These are phyloP conservation scores for Solanum arcanum DNA, from an alignment of 257 asterid genomes.

Conservation along the genomic window DNA sequence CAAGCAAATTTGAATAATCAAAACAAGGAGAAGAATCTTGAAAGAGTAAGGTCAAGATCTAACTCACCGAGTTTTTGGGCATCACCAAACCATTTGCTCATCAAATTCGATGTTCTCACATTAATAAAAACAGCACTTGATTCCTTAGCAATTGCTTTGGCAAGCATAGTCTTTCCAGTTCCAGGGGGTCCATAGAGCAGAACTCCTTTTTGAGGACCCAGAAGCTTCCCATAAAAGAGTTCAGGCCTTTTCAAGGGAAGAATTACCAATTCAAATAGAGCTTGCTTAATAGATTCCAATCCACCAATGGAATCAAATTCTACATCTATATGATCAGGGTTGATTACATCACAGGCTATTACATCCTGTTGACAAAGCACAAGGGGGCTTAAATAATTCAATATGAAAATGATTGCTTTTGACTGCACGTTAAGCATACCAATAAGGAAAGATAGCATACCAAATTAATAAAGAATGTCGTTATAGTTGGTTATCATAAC, in stretches of 20 bases:
- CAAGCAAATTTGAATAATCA: background rate
- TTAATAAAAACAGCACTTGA: slow-evolving; percentile 90
- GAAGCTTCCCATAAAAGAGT: slow-evolving; percentile 85
- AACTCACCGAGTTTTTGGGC: slow-evolving; percentile 85
- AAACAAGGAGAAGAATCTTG: background rate
- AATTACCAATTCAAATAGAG: slow-evolving; percentile 72
- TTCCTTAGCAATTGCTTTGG: slow-evolving; percentile 96
- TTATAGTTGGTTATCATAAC: background rate
- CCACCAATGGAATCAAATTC: slow-evolving; percentile 78
- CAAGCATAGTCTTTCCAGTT: slow-evolving; percentile 99
- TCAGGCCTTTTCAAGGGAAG: slow-evolving; percentile 87
- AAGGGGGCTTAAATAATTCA: background rate
- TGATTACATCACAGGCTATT: slow-evolving; percentile 87
- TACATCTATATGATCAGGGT: slow-evolving; percentile 77
- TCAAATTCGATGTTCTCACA: slow-evolving; percentile 68
- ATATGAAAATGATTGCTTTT: background rate
- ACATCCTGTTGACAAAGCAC: slow-evolving; percentile 45
- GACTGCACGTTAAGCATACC: background rate
- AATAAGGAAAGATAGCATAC: background rate
- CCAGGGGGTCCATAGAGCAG: slow-evolving; percentile 96
- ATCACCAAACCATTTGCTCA: slow-evolving; percentile 99
- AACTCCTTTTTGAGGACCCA: slow-evolving; percentile 89
- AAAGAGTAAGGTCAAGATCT: background rate
- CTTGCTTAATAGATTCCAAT: slow-evolving; percentile 68
- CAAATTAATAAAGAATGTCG: background rate